These are phyloP conservation scores for Psilocybe mexicana DNA, from an alignment of 1,284 basidiomycete species.

Conservation along the genomic window DNA sequence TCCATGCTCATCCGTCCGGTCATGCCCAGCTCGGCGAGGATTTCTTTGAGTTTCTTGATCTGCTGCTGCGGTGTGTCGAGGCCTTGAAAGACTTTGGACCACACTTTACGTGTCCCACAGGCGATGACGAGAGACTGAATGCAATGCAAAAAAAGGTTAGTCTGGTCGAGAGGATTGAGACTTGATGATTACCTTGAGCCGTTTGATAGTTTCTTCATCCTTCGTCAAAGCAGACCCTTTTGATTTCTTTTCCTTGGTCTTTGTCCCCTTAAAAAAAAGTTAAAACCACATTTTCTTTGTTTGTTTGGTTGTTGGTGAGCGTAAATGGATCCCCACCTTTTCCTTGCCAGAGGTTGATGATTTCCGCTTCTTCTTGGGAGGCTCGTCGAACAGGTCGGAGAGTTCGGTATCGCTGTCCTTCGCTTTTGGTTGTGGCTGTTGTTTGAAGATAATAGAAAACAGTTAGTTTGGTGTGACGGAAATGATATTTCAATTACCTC, in stretches of 20 bases:
- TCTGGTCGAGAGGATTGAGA: not conserved
- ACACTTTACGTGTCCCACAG: constrained; percentile 81
- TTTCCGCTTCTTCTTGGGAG: constrained; percentile 42
- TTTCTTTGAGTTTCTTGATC: constrained; percentile 62
- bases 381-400: constrained; percentile 60
- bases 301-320: not conserved
- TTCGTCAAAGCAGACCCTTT: constrained; percentile 34
- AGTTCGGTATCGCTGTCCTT: constrained; percentile 58
- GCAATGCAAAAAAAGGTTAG: not conserved
- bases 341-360: constrained; percentile 31
- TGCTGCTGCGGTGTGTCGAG: constrained; percentile 61
- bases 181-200: constrained; percentile 47
- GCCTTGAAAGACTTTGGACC: constrained; percentile 76
- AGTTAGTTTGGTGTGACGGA: too few species aligned
- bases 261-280: constrained; percentile 22
- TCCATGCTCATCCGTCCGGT: constrained; percentile 73
- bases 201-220: constrained; percentile 61
- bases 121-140: constrained; percentile 66
- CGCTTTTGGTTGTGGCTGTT: constrained; percentile 1
- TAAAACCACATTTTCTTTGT: constrained; percentile 4
- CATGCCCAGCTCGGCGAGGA: constrained; percentile 79
- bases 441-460: too few species aligned
- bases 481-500: too few species aligned
- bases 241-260: constrained; percentile 29
- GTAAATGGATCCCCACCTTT: constrained; percentile 26